Evolutionary conservation across 106 monocot species (phyloP).

Genomic region (Platanthera zijinensis): DNA sequence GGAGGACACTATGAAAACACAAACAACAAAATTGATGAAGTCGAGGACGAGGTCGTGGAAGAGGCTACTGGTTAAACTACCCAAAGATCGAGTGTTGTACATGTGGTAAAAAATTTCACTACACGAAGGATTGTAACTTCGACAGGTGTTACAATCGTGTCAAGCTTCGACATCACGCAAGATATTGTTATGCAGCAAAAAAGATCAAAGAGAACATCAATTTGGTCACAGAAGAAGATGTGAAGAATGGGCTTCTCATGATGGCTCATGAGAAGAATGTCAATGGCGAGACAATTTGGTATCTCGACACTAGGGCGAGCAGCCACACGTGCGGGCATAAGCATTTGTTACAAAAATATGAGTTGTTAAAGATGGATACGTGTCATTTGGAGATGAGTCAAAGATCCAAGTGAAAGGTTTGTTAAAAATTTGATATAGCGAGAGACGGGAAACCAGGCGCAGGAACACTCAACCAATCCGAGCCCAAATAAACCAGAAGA

Average conservation of each 20-base stretch:
- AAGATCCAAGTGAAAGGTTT: too few relatives aligned
- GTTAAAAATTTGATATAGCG: too few relatives aligned
- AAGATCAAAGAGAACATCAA: background rate
- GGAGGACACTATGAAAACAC: background rate
- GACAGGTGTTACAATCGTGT: background rate
- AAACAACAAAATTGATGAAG: background rate
- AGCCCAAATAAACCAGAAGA: too few relatives aligned
- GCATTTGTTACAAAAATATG: too few relatives aligned
- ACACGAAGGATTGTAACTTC: background rate
- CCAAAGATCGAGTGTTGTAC: background rate
- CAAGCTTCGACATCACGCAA: background rate
- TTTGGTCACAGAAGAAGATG: background rate
- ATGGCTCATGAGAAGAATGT: background rate
- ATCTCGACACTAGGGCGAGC: too few relatives aligned
- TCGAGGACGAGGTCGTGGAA: constrained; percentile 1
- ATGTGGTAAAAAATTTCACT: background rate
- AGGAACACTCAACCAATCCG: too few relatives aligned
- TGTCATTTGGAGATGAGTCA: too few relatives aligned
- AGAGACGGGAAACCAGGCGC: too few relatives aligned
- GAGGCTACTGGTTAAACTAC: background rate
- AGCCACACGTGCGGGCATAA: too few relatives aligned
- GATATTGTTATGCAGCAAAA: background rate
- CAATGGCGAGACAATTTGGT: too few relatives aligned
- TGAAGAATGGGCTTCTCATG: background rate
- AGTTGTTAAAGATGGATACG: too few relatives aligned